These are phyloP conservation scores for Metschnikowia sp. DNA, from an alignment of 805 yeast species.

Conservation along the genomic window DNA sequence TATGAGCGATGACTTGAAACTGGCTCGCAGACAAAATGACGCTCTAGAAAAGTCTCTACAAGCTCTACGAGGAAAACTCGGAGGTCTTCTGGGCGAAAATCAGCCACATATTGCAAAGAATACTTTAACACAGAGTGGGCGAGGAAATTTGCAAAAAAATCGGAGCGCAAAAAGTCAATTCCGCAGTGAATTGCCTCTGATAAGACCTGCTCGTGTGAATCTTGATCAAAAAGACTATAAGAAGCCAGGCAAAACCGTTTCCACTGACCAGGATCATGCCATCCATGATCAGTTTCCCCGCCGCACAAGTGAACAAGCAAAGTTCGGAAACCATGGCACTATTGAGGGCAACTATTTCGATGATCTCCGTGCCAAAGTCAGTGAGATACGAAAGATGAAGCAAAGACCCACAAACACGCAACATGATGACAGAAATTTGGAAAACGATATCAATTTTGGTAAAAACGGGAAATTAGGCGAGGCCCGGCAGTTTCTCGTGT, in stretches of 20 bases:
- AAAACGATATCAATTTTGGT: no score
- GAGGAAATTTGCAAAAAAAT: background rate
- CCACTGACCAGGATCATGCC: no score
- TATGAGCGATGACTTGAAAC: conserved; percentile 2
- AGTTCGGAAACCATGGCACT: background rate
- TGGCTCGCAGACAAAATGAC: conserved; percentile 6
- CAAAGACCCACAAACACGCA: background rate
- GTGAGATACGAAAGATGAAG: conserved; percentile 16
- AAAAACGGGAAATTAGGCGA: conserved; percentile 5
- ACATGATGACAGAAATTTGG: no score
- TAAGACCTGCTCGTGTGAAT: no score
- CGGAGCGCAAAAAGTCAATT: no score
- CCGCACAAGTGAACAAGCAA: background rate
- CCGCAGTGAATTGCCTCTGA: no score
- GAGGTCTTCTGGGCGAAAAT: background rate
- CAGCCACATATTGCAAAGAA: background rate
- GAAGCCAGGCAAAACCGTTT: no score
- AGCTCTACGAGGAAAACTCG: conserved; percentile 8
- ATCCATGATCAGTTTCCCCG: no score
- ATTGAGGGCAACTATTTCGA: conserved; percentile 15
- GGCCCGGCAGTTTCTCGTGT: conserved; percentile 7
- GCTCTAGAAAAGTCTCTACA: conserved; percentile 8
- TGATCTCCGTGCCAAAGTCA: conserved; percentile 22
- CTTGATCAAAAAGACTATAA: no score
- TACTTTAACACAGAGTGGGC: no score